These are phyloP conservation scores for Rosa rugosa DNA, from an alignment of 306 rosid genomes.

Conservation along the genomic window DNA sequence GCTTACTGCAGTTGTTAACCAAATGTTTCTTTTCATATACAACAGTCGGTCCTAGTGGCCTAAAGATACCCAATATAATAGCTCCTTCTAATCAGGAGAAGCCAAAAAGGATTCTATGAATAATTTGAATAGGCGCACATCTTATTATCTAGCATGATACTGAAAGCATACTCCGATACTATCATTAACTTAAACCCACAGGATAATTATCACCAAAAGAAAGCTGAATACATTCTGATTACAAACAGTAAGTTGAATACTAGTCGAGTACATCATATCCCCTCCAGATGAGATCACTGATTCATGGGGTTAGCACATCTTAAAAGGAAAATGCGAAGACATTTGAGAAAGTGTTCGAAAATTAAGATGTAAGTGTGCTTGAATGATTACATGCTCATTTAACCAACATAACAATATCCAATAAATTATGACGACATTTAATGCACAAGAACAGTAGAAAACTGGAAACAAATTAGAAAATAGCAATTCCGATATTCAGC, in stretches of 20 bases:
- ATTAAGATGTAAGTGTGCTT: not conserved
- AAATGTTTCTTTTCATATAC: not conserved
- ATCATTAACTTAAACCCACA: not conserved
- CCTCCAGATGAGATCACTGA: not conserved
- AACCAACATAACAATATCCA: not conserved
- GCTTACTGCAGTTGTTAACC: not conserved
- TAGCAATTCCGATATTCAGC: not conserved
- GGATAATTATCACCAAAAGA: not conserved
- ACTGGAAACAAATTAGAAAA: not conserved
- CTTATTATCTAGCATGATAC: not conserved
- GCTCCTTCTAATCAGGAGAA: not conserved
- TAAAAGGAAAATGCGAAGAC: not conserved
- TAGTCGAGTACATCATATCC: not conserved
- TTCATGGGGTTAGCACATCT: not conserved
- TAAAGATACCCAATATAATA: not conserved
- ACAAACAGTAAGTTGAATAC: not conserved
- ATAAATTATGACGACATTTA: not conserved
- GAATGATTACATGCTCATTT: not conserved
- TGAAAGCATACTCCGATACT: not conserved
- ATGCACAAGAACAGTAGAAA: not conserved
- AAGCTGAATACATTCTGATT: not conserved
- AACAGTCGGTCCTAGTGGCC: not conserved
- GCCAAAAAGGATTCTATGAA: not conserved
- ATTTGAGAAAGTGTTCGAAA: not conserved
- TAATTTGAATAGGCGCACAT: not conserved